Evolutionary conservation across 2,329 filamentous ascomycete species (phyloP).

Genomic region (Penicillium freii): DNA sequence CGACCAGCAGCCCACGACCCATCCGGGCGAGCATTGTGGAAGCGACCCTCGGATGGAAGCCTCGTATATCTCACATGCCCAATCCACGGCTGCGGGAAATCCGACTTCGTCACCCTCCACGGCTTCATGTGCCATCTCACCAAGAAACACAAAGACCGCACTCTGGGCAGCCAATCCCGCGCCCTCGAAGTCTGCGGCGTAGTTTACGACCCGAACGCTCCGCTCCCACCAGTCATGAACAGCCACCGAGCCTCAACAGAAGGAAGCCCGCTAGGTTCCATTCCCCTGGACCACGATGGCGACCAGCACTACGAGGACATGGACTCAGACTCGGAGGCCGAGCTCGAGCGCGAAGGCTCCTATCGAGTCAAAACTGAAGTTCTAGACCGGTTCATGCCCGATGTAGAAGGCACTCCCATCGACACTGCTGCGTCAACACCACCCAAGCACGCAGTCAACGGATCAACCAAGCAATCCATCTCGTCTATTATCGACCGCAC

Average conservation of each 20-base stretch:
- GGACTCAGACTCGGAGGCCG: constrained; percentile 30
- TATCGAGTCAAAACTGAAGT: constrained; percentile 33
- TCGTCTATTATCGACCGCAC: constrained; percentile 41
- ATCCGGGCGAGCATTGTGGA: constrained; percentile 41
- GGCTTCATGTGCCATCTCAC: constrained; percentile 46
- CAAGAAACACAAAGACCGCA: constrained; percentile 44
- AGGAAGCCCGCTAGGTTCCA: constrained; percentile 34
- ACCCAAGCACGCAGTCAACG: constrained; percentile 22
- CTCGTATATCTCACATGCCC: constrained; percentile 42
- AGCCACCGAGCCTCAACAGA: constrained; percentile 37
- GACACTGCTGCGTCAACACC: constrained; percentile 13
- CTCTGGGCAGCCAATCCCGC: constrained; percentile 40
- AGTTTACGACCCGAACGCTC: constrained; percentile 39
- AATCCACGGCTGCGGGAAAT: constrained; percentile 39
- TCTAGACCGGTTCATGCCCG: constrained; percentile 24
- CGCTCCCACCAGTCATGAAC: constrained; percentile 34
- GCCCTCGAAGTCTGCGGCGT: constrained; percentile 42
- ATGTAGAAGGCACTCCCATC: constrained; percentile 11
- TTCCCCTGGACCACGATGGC: constrained; percentile 30
- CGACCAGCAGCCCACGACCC: constrained; percentile 42
- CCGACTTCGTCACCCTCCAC: constrained; percentile 43
- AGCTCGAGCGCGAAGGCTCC: constrained; percentile 24
- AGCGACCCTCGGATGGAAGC: constrained; percentile 40
- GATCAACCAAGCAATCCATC: constrained; percentile 40
- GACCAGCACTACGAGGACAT: constrained; percentile 33